Percentiles rank a stretch among this genome's conserved stretches.
These are phyloP conservation scores for Chalciporus chontae DNA, from an alignment of 768 basidiomycete genomes.

Conservation along the genomic window DNA sequence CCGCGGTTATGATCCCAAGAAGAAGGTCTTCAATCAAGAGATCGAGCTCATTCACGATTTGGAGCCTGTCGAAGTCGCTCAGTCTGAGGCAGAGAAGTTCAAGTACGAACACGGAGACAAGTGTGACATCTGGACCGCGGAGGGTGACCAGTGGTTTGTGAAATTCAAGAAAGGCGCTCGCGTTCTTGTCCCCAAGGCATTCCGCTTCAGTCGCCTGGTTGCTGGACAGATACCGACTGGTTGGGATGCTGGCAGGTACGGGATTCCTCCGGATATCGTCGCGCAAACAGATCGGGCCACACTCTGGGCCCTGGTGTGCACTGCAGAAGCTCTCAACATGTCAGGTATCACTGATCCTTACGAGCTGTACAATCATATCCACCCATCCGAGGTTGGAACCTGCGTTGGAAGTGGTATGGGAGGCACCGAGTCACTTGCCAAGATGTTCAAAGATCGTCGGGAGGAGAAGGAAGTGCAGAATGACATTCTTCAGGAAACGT, in stretches of 20 bases:
- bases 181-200: slow-evolving; percentile 89
- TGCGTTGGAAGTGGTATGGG: slow-evolving; percentile 98
- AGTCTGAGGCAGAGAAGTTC: slow-evolving; percentile 90
- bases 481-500: slow-evolving; percentile 98
- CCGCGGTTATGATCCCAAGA: slow-evolving; percentile 96
- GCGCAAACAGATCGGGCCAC: slow-evolving; percentile 91
- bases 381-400: slow-evolving; percentile 95
- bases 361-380: slow-evolving; percentile 94
- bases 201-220: slow-evolving; percentile 91
- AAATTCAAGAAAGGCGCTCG: slow-evolving; percentile 99
- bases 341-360: slow-evolving; percentile 98
- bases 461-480: slow-evolving; percentile 99
- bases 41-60: slow-evolving; percentile 95
- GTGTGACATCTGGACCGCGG: slow-evolving; percentile 90
- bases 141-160: slow-evolving; percentile 94
- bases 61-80: slow-evolving; percentile 91
- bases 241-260: slow-evolving; percentile 95
- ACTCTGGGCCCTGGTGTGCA: slow-evolving; percentile 92
- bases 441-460: slow-evolving; percentile 99
- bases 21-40: slow-evolving; percentile 97
- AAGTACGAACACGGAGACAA: slow-evolving; percentile 96
- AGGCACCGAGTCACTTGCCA: slow-evolving; percentile 81
- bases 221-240: slow-evolving; percentile 97
- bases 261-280: slow-evolving; percentile 94
- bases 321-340: slow-evolving; percentile 93